phyloP scores from a whole-genome alignment of 1,139 yeast genomes.

The Debaryomyces coudertii region DNA sequence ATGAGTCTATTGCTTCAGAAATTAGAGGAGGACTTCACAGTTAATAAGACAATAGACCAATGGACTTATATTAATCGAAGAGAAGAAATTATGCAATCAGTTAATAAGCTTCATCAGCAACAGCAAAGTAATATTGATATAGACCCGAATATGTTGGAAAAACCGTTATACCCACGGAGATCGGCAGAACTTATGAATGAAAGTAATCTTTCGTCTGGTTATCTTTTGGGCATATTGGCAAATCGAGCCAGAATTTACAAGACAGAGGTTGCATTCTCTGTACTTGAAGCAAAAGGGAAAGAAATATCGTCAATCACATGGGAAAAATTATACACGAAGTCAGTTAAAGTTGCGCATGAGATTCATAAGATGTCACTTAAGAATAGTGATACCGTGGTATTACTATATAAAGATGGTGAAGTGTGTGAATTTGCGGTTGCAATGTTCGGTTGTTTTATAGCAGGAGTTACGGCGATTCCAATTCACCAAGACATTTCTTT shows the following conservation, averaged over 20 bases:
- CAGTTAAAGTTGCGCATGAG: constrained; percentile 89
- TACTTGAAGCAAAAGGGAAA: constrained; percentile 78
- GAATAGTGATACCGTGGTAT: constrained; percentile 80
- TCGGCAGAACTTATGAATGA: constrained; percentile 31
- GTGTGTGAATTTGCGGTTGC: constrained; percentile 86
- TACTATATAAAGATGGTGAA: constrained; percentile 84
- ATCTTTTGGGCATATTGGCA: constrained; percentile 71
- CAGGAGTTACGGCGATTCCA: constrained; percentile 95
- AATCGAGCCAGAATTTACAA: constrained; percentile 70
- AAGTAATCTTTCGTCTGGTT: constrained; percentile 41
- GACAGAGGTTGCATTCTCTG: constrained; percentile 70
- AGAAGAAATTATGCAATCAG: constrained; percentile 48
- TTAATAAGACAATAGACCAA: constrained; percentile 47
- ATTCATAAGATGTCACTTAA: constrained; percentile 69
- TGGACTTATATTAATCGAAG: constrained; percentile 53
- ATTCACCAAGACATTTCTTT: constrained; percentile 72
- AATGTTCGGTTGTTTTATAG: constrained; percentile 86
- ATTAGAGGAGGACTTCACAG: constrained; percentile 47
- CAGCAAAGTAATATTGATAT: constrained; percentile 32
- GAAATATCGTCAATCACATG: constrained; percentile 78
- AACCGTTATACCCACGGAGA: constrained; percentile 65
- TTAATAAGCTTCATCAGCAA: constrained; percentile 40
- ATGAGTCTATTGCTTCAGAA: constrained; percentile 47
- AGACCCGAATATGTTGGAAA: constrained; percentile 47
- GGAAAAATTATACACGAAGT: constrained; percentile 83